Conservation (phyloP, 2,329 filamentous ascomycete genomes). For the Rhynchosporium agropyri region DNA sequence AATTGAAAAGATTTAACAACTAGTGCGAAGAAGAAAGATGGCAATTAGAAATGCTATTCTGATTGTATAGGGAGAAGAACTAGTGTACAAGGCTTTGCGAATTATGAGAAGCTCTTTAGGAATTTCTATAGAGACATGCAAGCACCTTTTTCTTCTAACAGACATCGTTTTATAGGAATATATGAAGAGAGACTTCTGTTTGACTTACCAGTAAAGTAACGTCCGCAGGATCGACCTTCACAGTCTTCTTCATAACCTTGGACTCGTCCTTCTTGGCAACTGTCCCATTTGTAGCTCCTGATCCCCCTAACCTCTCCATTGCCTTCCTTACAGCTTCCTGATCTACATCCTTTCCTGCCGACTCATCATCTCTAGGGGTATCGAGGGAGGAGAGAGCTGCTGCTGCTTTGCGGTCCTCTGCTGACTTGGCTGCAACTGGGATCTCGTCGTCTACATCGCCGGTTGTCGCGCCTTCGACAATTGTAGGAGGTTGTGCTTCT, state of each 20-base stretch:
- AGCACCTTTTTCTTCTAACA: neutral
- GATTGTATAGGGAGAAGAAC: neutral
- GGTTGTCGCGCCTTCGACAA: slow-evolving; percentile 62
- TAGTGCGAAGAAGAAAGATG: neutral
- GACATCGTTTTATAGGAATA: neutral
- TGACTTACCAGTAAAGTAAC: slow-evolving; percentile 66
- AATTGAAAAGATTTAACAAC: neutral
- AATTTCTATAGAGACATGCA: neutral
- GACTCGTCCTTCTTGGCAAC: slow-evolving; percentile 49
- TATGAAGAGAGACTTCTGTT: slow-evolving; percentile 9
- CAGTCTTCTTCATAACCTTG: slow-evolving; percentile 57
- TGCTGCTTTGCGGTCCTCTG: slow-evolving; percentile 77
- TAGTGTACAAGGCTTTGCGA: neutral
- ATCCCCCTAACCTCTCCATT: slow-evolving; percentile 62
- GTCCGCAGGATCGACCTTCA: slow-evolving; percentile 76
- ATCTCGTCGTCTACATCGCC: slow-evolving; percentile 62
- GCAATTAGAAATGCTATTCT: neutral
- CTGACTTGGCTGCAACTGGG: slow-evolving; percentile 58
- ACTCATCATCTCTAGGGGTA: slow-evolving; percentile 51
- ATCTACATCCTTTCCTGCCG: slow-evolving; percentile 53
- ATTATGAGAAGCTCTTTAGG: neutral
- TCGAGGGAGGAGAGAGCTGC: slow-evolving; percentile 74
- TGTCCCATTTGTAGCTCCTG: slow-evolving; percentile 37
- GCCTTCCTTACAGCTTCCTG: slow-evolving; percentile 74
- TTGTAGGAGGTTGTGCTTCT: slow-evolving; percentile 59